Evolutionary conservation across 257 asterid genomes (phyloP).

Genomic region (Solanum commersonii): DNA sequence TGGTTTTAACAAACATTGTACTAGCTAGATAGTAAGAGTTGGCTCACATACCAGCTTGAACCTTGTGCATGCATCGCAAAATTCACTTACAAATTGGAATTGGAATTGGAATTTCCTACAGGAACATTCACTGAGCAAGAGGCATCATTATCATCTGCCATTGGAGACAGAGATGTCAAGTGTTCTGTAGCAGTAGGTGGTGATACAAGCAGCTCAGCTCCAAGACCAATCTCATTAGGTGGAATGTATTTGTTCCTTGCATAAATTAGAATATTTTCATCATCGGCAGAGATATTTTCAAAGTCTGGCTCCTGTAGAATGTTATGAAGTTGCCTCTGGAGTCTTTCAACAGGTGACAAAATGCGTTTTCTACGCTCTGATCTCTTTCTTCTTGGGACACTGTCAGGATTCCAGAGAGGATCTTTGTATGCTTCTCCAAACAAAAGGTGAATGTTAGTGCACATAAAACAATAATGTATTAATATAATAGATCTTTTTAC

Average conservation of each 20-base stretch:
- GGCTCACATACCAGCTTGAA: neutral
- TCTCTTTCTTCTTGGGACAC: slow-evolving; percentile 27
- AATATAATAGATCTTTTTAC: neutral
- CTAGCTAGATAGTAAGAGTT: neutral
- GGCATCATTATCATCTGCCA: neutral
- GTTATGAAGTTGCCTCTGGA: slow-evolving; percentile 13
- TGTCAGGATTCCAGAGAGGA: slow-evolving; percentile 7
- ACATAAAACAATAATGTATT: neutral
- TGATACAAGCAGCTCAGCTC: slow-evolving; percentile 19
- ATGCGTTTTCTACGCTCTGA: slow-evolving; percentile 16
- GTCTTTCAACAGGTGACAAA: slow-evolving; percentile 20
- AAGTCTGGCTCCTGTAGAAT: neutral
- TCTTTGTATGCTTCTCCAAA: neutral
- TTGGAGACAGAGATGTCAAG: neutral
- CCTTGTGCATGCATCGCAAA: neutral
- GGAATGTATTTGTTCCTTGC: slow-evolving; percentile 13
- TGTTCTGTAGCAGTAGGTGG: neutral
- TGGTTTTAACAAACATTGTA: neutral
- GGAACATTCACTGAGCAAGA: neutral
- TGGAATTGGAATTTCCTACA: neutral
- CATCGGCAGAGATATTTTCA: neutral
- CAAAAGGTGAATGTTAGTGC: slow-evolving; percentile 1
- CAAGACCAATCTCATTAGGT: slow-evolving; percentile 45
- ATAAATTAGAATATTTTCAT: slow-evolving; percentile 22
- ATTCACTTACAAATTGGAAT: neutral